Evolutionary conservation across 352 stramenopile species (phyloP).

Genomic region (Pythium aquatile): DNA sequence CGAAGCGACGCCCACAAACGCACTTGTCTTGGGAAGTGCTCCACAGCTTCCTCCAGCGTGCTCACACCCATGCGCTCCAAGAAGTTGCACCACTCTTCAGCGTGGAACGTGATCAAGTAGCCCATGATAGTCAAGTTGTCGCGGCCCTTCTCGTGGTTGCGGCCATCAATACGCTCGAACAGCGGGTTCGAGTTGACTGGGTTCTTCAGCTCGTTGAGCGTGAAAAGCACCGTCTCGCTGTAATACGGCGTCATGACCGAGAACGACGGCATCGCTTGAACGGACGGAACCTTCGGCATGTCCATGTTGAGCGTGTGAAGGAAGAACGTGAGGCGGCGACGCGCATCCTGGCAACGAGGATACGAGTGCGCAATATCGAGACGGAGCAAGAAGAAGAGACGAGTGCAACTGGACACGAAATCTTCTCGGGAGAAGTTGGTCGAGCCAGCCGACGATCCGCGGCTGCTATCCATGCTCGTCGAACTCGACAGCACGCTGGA

Average conservation of each 20-base stretch:
- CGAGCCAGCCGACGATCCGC: slow-evolving; percentile 25
- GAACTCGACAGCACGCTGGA: slow-evolving; percentile 42
- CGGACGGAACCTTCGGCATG: slow-evolving; percentile 68
- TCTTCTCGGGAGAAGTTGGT: slow-evolving; percentile 53
- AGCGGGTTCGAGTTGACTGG: slow-evolving; percentile 80
- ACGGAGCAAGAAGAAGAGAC: slow-evolving; percentile 78
- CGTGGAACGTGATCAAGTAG: slow-evolving; percentile 86
- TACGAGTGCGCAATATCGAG: slow-evolving; percentile 67
- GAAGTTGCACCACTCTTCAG: slow-evolving; percentile 89
- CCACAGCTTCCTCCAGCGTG: slow-evolving; percentile 70
- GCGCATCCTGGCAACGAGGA: slow-evolving; percentile 77
- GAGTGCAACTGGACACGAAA: slow-evolving; percentile 74
- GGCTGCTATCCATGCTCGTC: slow-evolving; percentile 9
- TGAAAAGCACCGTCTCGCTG: slow-evolving; percentile 85
- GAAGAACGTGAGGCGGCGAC: slow-evolving; percentile 87
- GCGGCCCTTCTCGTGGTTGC: slow-evolving; percentile 68
- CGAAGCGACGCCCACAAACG: slow-evolving; percentile 84
- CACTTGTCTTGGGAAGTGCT: slow-evolving; percentile 64
- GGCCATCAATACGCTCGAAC: slow-evolving; percentile 73
- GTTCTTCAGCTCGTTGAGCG: slow-evolving; percentile 83
- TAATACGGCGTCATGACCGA: slow-evolving; percentile 90
- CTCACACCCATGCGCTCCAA: slow-evolving; percentile 74
- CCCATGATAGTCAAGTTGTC: slow-evolving; percentile 85
- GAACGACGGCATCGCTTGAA: slow-evolving; percentile 87
- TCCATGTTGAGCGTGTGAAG: slow-evolving; percentile 83